These are phyloP conservation scores for Zygoascus hellenicus DNA, from an alignment of 1,139 yeast genomes.

Conservation along the genomic window DNA sequence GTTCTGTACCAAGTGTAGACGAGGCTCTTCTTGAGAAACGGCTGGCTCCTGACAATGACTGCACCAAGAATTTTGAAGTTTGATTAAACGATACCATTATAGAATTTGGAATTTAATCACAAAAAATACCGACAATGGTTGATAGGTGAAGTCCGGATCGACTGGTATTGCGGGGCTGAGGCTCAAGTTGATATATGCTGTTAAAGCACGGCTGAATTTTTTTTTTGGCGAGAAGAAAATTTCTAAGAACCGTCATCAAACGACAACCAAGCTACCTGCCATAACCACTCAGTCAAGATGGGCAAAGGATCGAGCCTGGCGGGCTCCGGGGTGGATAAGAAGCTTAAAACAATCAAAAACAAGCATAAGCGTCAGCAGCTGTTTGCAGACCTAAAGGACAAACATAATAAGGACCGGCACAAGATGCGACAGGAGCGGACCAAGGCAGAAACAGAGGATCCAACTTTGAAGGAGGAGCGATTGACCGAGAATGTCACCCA, in stretches of 20 bases:
- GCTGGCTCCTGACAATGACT: too few relatives aligned
- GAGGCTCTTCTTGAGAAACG: too few relatives aligned
- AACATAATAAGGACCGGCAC: constrained; percentile 71
- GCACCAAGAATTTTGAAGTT: too few relatives aligned
- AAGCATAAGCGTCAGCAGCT: constrained; percentile 76
- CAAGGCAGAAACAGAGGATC: constrained; percentile 75
- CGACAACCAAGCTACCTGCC: neutral
- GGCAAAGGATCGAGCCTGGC: constrained; percentile 5
- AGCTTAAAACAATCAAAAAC: constrained; percentile 34
- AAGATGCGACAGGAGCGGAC: constrained; percentile 71
- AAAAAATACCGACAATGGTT: too few relatives aligned
- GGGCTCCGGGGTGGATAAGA: constrained; percentile 1
- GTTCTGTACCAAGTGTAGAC: too few relatives aligned
- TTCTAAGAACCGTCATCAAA: neutral
- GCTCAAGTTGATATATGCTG: too few relatives aligned
- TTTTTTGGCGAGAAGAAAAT: neutral
- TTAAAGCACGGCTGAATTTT: neutral
- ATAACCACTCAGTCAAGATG: neutral
- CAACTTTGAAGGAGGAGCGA: constrained; percentile 74
- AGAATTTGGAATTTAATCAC: too few relatives aligned
- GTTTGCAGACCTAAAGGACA: constrained; percentile 67
- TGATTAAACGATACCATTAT: too few relatives aligned
- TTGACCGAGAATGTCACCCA: constrained; percentile 74
- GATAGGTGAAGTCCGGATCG: too few relatives aligned
- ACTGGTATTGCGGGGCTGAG: too few relatives aligned